Conservation (phyloP, 1,139 yeast species). For the Zhuliangozyma blackwelliae region DNA sequence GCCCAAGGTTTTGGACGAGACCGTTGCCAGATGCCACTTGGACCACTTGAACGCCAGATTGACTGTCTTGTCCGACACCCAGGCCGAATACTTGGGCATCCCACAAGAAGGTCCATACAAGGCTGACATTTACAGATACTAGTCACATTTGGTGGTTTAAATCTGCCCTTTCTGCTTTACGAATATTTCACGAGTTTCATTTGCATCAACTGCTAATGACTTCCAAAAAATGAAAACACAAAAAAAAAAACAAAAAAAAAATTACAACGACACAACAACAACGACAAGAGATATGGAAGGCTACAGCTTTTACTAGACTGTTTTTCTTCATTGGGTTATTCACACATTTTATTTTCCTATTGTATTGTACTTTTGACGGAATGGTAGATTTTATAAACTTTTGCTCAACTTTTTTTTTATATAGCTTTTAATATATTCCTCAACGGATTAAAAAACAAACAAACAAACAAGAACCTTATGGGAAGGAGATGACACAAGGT, state of each 20-base stretch:
- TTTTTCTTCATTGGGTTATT: background rate
- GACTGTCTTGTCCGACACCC: conserved; percentile 71
- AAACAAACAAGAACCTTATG: background rate
- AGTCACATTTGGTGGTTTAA: conserved; percentile 20
- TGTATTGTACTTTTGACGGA: background rate
- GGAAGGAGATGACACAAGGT: no score
- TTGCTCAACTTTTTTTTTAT: conserved; percentile 1
- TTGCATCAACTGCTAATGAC: conserved; percentile 45
- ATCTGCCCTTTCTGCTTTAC: conserved; percentile 12
- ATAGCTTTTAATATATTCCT: conserved; percentile 6
- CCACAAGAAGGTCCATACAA: conserved; percentile 96
- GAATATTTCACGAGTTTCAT: conserved; percentile 17
- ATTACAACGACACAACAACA: no score
- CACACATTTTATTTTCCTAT: background rate
- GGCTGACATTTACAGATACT: conserved; percentile 98
- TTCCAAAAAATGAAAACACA: no score
- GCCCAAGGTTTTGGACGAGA: conserved; percentile 98
- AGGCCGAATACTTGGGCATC: conserved; percentile 93
- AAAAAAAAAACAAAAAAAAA: conserved; percentile 10
- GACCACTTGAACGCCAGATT: conserved; percentile 91
- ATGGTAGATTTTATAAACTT: conserved; percentile 11
- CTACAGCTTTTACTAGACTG: background rate
- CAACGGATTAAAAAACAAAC: conserved; percentile 8
- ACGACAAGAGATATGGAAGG: no score
- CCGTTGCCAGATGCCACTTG: conserved; percentile 97